Percentiles rank a stretch among this genome's conserved stretches.
phyloP scores from a whole-genome alignment of 305 asterid species.

The Fraxinus paxiana region DNA sequence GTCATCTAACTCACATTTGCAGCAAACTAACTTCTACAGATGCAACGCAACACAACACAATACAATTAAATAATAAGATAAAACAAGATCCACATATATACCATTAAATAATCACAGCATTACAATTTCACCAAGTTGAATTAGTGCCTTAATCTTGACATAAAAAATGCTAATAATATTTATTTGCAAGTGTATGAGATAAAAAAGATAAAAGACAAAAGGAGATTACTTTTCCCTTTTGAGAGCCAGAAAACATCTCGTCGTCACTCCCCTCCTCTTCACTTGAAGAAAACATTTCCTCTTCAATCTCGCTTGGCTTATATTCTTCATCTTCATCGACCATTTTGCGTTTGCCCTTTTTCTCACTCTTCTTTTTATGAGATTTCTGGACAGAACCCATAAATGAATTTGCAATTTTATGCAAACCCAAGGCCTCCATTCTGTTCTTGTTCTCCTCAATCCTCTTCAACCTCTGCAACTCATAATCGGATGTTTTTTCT shows the following conservation, averaged over 20 bases:
- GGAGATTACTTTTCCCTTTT: constrained; percentile 36
- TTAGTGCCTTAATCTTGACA: neutral
- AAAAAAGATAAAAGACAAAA: neutral
- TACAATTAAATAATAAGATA: neutral
- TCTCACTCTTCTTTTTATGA: constrained; percentile 35
- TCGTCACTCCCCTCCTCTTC: constrained; percentile 45
- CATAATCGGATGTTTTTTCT: too few species aligned
- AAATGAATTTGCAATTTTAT: constrained; percentile 55
- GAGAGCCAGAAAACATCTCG: constrained; percentile 39
- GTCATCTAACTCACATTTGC: neutral
- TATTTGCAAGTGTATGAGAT: neutral
- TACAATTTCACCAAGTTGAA: neutral
- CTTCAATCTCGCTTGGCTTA: constrained; percentile 53
- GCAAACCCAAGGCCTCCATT: constrained; percentile 86
- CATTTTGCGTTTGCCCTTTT: constrained; percentile 50
- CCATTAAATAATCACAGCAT: neutral
- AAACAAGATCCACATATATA: neutral
- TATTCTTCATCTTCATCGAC: constrained; percentile 74
- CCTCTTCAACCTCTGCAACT: constrained; percentile 61
- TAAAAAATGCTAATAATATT: neutral
- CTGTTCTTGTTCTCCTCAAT: constrained; percentile 70
- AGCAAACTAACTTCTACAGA: neutral
- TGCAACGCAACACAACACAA: neutral
- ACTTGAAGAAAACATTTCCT: constrained; percentile 39
- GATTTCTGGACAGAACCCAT: constrained; percentile 38